Evolutionary conservation across 257 asterid species (phyloP), one percentile per base, ranked within the genome.

Genomic region (Eucommia ulmoides): DNA sequence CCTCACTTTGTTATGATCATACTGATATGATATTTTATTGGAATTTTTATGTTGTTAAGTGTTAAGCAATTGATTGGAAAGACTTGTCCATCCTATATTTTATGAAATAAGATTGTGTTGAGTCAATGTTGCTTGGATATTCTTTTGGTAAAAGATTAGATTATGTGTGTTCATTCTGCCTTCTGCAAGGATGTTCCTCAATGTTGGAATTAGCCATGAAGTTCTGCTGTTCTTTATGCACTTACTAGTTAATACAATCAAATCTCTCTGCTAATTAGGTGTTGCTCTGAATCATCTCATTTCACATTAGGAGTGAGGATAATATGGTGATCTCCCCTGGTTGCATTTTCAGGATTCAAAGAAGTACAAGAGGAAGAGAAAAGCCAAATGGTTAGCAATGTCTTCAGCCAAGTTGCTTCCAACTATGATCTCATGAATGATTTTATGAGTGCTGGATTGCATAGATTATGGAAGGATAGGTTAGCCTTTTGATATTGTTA

Each of bases 401-500:
- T 85, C 49, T 89, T 85, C 66, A 74, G 96, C 23, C 82, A 73
- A 50, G 92, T 89, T 33, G 93, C 95, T 21, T 79, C 97, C 23
- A 84, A 49, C 69, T 84, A 88, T 66, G 97, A 88, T 69, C 64
- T 78, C 38, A 88, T 88, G 98, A 89, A 89, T 73, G 98, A 89
- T 67, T 55, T 85, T 55, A 89, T 88, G 95, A 88, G 94, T 60
- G 93, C 74, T 44, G 95, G 97, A 29, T 63, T 85, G 52, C 96
- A 89, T 56, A 81, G 96, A 63, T 69, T 86, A 56, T 89, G 96
- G 98, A 82, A 85, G 67, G 98, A 85, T 46, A 83, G 88, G 98
- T 89, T 62, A 23, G n/a, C n/a, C n/a, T n/a, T n/a, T n/a, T n/a
- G n/a, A n/a, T n/a, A n/a, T n/a, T n/a, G n/a, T n/a, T n/a, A n/a